phyloP scores from a whole-genome alignment of 768 basidiomycete species.

The Hypsizygus marmoreus region DNA sequence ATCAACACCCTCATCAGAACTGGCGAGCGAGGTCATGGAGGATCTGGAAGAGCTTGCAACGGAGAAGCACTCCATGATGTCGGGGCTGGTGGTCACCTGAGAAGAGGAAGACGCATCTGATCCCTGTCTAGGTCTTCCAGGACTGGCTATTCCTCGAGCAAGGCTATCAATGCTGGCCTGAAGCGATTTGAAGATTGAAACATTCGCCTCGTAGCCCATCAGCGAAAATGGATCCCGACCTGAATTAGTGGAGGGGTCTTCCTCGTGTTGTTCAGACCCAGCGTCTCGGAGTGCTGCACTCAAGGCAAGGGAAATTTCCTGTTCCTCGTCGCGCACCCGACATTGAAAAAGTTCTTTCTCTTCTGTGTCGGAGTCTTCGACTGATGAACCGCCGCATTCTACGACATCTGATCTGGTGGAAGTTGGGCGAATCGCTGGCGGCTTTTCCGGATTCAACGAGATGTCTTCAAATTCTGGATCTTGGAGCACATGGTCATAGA shows the following conservation, averaged over 20 bases:
- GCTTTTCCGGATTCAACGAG: constrained; percentile 1
- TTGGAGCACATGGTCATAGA: constrained; percentile 1
- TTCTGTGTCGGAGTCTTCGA: neutral
- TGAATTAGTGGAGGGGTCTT: neutral
- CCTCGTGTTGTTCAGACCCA: neutral
- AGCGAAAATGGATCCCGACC: constrained; percentile 2
- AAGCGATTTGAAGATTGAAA: constrained; percentile 25
- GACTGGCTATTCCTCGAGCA: constrained; percentile 13
- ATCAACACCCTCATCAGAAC: constrained; percentile 23
- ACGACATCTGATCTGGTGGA: constrained; percentile 4
- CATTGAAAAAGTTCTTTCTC: constrained; percentile 19
- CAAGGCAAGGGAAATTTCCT: constrained; percentile 27
- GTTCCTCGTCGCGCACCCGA: constrained; percentile 28
- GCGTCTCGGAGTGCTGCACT: constrained; percentile 17
- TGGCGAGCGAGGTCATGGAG: constrained; percentile 23
- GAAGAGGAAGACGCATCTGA: constrained; percentile 35
- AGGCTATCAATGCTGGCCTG: constrained; percentile 25
- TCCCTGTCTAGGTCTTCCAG: constrained; percentile 23
- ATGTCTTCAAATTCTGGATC: neutral
- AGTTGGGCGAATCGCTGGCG: neutral
- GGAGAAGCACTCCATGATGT: constrained; percentile 20
- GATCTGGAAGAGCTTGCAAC: constrained; percentile 15
- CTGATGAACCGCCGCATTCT: neutral
- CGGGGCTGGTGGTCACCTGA: constrained; percentile 24
- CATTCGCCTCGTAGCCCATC: constrained; percentile 13